These are phyloP conservation scores for Sesbania bispinosa DNA, from an alignment of 306 rosid genomes.

Conservation along the genomic window DNA sequence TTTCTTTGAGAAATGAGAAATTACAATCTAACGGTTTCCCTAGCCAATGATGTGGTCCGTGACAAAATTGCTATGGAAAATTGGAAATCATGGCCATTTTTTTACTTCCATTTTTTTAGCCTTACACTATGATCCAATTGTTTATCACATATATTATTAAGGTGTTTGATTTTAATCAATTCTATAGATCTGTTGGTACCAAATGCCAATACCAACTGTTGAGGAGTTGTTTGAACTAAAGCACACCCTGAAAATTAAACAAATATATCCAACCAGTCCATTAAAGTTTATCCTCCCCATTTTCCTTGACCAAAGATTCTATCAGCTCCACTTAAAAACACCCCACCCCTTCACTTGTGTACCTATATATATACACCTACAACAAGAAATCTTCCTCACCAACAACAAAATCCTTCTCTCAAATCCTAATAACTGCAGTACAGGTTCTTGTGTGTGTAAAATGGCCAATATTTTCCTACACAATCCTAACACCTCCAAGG, in stretches of 20 bases:
- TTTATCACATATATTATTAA: too few species aligned
- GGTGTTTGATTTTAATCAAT: too few species aligned
- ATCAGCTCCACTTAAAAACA: slow-evolving; percentile 47
- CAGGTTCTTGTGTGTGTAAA: not conserved
- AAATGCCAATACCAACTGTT: slow-evolving; percentile 4
- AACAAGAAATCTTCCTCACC: slow-evolving; percentile 2
- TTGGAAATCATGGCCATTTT: too few species aligned
- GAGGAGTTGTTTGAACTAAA: slow-evolving; percentile 50
- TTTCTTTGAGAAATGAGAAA: too few species aligned
- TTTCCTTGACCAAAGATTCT: slow-evolving; percentile 22
- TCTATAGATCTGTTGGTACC: not conserved
- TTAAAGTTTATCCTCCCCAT: not conserved
- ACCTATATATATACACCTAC: too few species aligned
- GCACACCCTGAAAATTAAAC: slow-evolving; percentile 15
- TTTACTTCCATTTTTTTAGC: too few species aligned
- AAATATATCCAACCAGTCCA: slow-evolving; percentile 66
- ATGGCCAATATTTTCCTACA: slow-evolving; percentile 32
- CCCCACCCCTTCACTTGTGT: too few species aligned
- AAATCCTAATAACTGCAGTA: not conserved
- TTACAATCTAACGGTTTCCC: too few species aligned
- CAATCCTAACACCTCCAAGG: not conserved
- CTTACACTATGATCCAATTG: too few species aligned
- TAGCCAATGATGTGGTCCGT: too few species aligned
- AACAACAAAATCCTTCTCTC: not conserved
- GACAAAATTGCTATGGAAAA: too few species aligned